These are phyloP conservation scores for Isabelozyma heimii DNA, from an alignment of 805 yeast genomes.

Conservation along the genomic window DNA sequence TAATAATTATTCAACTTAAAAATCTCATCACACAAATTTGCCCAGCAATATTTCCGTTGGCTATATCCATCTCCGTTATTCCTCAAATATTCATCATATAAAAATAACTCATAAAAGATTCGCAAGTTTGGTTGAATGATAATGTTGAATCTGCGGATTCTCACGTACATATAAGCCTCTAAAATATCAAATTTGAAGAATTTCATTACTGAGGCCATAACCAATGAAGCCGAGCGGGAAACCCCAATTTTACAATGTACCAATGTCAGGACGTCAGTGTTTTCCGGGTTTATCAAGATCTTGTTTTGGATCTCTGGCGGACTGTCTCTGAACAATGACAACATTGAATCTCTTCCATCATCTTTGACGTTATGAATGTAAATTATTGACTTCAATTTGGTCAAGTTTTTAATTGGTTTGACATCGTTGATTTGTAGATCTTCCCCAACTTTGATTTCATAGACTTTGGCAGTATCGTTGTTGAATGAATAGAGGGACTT, in stretches of 20 bases:
- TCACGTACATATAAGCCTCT: slow-evolving; percentile 33
- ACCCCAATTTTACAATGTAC: slow-evolving; percentile 43
- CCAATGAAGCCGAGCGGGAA: slow-evolving; percentile 40
- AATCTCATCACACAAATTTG: slow-evolving; percentile 26
- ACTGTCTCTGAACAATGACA: slow-evolving; percentile 23
- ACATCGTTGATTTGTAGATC: slow-evolving; percentile 5
- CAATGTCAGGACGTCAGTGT: slow-evolving; percentile 13
- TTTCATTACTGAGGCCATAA: slow-evolving; percentile 38
- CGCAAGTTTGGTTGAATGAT: slow-evolving; percentile 42
- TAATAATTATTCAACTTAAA: slow-evolving; percentile 25
- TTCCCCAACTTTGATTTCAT: slow-evolving; percentile 10
- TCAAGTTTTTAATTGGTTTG: slow-evolving; percentile 3
- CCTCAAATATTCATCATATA: slow-evolving; percentile 24
- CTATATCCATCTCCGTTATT: slow-evolving; percentile 3
- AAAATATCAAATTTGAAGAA: slow-evolving; percentile 25
- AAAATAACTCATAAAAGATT: slow-evolving; percentile 34
- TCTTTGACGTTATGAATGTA: slow-evolving; percentile 35
- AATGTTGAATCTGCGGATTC: slow-evolving; percentile 39
- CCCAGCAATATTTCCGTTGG: slow-evolving; percentile 24
- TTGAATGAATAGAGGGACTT: slow-evolving; percentile 18
- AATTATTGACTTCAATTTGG: slow-evolving; percentile 13
- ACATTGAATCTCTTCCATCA: slow-evolving; percentile 36
- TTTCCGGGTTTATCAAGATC: slow-evolving; percentile 13
- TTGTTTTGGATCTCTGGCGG: slow-evolving; percentile 29
- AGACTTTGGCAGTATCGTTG: slow-evolving; percentile 13